Conservation (phyloP, 306 rosid species). For the Lathyrus sativus region DNA sequence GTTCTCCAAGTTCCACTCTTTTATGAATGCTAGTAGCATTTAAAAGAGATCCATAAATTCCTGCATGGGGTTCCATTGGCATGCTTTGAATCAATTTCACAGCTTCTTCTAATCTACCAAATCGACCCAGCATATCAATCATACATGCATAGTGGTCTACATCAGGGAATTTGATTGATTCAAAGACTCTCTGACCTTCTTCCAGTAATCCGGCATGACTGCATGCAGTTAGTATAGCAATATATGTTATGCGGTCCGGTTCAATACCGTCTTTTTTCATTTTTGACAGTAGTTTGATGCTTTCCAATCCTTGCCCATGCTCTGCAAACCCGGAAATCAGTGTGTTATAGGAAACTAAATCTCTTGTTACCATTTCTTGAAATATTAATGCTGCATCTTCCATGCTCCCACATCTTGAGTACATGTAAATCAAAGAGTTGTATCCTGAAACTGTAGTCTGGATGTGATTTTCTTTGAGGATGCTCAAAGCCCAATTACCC, state of each 20-base stretch:
- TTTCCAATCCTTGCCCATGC: conserved; percentile 63
- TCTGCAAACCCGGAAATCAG: conserved; percentile 68
- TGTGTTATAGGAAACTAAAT: conserved; percentile 65
- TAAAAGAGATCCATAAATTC: conserved; percentile 69
- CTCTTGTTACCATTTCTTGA: conserved; percentile 53
- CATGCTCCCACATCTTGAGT: conserved; percentile 66
- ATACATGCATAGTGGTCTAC: conserved; percentile 73
- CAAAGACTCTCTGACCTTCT: conserved; percentile 58
- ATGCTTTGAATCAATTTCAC: conserved; percentile 51
- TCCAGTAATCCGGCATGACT: conserved; percentile 65
- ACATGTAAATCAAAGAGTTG: conserved; percentile 68
- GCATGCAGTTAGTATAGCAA: conserved; percentile 61
- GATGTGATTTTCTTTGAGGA: conserved; percentile 46
- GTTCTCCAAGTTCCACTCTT: conserved; percentile 58
- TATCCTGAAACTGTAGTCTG: conserved; percentile 52
- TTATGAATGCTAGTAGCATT: conserved; percentile 65
- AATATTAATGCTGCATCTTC: conserved; percentile 54
- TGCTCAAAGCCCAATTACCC: conserved; percentile 62
- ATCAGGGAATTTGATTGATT: conserved; percentile 58
- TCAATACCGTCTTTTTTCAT: conserved; percentile 60
- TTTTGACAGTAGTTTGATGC: conserved; percentile 49
- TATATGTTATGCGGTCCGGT: conserved; percentile 62
- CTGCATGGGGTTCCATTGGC: conserved; percentile 70
- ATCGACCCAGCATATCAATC: conserved; percentile 68
- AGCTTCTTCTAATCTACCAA: conserved; percentile 68